Evolutionary conservation across 345 rosid genomes (phyloP), one percentile per base, ranked within the genome.

Genomic region (Sisymbrium irio): DNA sequence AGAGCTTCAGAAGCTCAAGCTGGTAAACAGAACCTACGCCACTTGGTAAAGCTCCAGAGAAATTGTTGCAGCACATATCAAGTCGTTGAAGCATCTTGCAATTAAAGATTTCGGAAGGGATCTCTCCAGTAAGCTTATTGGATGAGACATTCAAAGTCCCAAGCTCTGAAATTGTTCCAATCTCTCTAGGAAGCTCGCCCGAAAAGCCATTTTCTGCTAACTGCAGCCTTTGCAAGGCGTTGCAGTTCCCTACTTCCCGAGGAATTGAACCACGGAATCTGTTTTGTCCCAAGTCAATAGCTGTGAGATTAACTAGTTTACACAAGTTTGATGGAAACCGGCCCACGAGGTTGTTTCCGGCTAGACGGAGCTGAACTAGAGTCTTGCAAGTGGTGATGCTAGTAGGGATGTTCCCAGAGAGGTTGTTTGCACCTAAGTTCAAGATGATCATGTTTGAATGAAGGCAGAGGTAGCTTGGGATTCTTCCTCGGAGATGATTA

Each of bases 31-130:
- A 78, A 71, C 97, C 95, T 3, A 91, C 71, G 63, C 83, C 85
- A 19, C 70, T 75, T 5, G 93, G 90, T 37, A 93, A 78, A 60
- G 72, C 51, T 15, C 96, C 95, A 3, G 47, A 65, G 74, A 93
- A 89, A 30, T 47, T 76, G 71, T 93, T 93, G 55, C 66, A 67
- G 81, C 91, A 89, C 73, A 93, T 82, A 73, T 93, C 98, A 32
- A 93, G 92, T 49, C 97, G 66, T 76, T 93, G 96, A 74, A 93
- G 98, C 95, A 80, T 84, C 77, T 47, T 75, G 82, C 95, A 91
- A 35, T 63, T 78, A 40, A 91, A 91, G 49, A 91, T 84, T 50
- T 87, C 95, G 5, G 77, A 70, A 10, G 97, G 95, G 46, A 93
- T 76, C 73, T 30, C 76, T 80, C 98, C 98, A 0, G 58, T 77